These are phyloP conservation scores for Stylosanthes scabra DNA, from an alignment of 331 rosid species.

Conservation along the genomic window DNA sequence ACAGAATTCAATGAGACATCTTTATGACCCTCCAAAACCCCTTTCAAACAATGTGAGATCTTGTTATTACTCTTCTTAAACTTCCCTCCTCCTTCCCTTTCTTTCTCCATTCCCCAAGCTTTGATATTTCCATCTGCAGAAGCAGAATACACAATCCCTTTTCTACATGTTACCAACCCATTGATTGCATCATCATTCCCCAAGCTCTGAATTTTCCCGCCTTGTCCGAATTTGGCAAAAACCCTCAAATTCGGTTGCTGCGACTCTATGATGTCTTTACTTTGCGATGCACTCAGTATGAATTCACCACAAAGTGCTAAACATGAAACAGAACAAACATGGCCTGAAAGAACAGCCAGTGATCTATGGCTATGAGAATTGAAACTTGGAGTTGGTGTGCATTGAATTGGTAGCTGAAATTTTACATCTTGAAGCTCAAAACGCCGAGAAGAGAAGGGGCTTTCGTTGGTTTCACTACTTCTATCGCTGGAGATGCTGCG, in stretches of 20 bases:
- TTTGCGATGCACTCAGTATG: conserved; percentile 86
- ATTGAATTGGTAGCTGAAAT: conserved; percentile 25
- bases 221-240: conserved; percentile 82
- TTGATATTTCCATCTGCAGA: conserved; percentile 96
- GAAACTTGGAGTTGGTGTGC: conserved; percentile 43
- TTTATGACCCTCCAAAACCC: conserved; percentile 79
- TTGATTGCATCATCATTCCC: conserved; percentile 97
- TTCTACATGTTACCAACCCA: conserved; percentile 66
- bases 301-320: conserved; percentile 85
- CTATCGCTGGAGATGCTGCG: conserved; percentile 33
- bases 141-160: conserved; percentile 83
- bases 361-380: conserved; percentile 44
- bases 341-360: conserved; percentile 77
- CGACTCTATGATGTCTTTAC: conserved; percentile 88
- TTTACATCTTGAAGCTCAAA: conserved; percentile 36
- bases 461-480: conserved; percentile 55
- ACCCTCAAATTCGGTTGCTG: conserved; percentile 81
- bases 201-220: conserved; percentile 79
- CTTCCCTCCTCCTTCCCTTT: too few species aligned
- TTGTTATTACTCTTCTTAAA: conserved; percentile 16
- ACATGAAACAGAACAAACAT: conserved; percentile 75
- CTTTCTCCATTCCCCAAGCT: conserved; percentile 75
- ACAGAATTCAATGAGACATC: conserved; percentile 83
- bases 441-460: conserved; percentile 37
- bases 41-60: conserved; percentile 56